Conservation (phyloP, 2,329 filamentous ascomycete species). For the Nothopassalora personata region DNA sequence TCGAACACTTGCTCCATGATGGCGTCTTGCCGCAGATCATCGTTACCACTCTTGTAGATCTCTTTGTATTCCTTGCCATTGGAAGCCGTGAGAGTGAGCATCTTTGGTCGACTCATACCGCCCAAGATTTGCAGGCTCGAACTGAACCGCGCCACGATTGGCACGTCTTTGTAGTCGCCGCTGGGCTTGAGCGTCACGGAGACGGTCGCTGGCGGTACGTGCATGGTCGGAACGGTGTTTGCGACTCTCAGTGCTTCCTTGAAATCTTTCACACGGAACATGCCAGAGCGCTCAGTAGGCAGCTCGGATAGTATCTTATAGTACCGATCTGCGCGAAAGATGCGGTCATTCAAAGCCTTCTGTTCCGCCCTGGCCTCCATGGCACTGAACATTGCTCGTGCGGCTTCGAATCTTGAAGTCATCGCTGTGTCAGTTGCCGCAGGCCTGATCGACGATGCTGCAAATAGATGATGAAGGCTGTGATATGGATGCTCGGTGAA, state of each 20-base stretch:
- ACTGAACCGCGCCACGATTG: constrained; percentile 67
- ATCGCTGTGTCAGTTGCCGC: constrained; percentile 67
- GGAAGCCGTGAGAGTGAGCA: constrained; percentile 73
- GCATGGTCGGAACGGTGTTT: constrained; percentile 52
- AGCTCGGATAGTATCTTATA: constrained; percentile 57
- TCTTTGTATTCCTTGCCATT: constrained; percentile 81
- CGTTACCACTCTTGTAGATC: constrained; percentile 90
- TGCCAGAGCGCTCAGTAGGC: constrained; percentile 45
- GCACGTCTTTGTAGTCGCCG: constrained; percentile 70
- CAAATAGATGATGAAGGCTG: constrained; percentile 95
- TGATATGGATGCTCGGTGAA: constrained; percentile 93
- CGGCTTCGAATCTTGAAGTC: constrained; percentile 67
- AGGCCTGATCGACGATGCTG: constrained; percentile 56
- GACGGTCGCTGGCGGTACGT: constrained; percentile 84
- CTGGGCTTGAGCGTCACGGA: constrained; percentile 68
- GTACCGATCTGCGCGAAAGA: constrained; percentile 68
- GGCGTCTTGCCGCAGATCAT: constrained; percentile 88
- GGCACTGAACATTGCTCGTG: constrained; percentile 59
- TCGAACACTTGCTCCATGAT: constrained; percentile 99
- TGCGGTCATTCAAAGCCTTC: constrained; percentile 60
- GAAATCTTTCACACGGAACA: constrained; percentile 60
- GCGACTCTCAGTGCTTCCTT: constrained; percentile 32
- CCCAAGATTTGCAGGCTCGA: constrained; percentile 77
- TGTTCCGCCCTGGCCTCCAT: constrained; percentile 51
- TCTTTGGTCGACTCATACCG: constrained; percentile 88